Evolutionary conservation across 2,329 filamentous ascomycete species (phyloP).

Genomic region (Simplicillium sp.): DNA sequence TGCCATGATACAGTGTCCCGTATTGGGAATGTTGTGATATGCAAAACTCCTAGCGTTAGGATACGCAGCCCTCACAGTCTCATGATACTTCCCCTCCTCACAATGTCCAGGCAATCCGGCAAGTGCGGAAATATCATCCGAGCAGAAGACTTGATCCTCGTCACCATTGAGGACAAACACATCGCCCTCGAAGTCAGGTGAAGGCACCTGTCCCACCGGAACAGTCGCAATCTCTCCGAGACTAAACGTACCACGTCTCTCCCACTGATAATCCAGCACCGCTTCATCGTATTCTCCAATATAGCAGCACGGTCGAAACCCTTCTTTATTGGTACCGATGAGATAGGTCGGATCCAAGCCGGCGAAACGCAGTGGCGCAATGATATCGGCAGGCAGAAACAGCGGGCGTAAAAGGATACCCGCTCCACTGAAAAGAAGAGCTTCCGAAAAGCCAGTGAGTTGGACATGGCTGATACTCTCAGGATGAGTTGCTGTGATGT

Average conservation of each 20-base stretch:
- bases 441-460: conserved; percentile 2
- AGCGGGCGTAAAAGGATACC: neutral
- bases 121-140: neutral
- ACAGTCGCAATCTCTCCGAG: conserved; percentile 2
- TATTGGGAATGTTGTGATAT: neutral
- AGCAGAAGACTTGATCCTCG: conserved; percentile 1
- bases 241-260: neutral
- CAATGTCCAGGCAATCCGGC: neutral
- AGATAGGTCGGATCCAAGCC: conserved; percentile 1
- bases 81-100: neutral
- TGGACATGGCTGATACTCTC: neutral
- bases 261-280: conserved; percentile 1
- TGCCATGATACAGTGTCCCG: neutral
- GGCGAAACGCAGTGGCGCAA: neutral
- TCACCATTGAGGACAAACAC: conserved; percentile 4
- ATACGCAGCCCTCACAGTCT: neutral
- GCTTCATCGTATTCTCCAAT: neutral
- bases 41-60: conserved; percentile 1
- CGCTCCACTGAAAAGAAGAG: neutral
- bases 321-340: neutral
- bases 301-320: neutral
- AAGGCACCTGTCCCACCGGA: neutral
- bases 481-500: neutral
- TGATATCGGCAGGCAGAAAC: neutral
- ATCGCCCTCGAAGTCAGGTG: conserved; percentile 1